Evolutionary conservation across 1,284 basidiomycete genomes (phyloP), one percentile per base, ranked within the genome.

Genomic region (Moesziomyces sp.): DNA sequence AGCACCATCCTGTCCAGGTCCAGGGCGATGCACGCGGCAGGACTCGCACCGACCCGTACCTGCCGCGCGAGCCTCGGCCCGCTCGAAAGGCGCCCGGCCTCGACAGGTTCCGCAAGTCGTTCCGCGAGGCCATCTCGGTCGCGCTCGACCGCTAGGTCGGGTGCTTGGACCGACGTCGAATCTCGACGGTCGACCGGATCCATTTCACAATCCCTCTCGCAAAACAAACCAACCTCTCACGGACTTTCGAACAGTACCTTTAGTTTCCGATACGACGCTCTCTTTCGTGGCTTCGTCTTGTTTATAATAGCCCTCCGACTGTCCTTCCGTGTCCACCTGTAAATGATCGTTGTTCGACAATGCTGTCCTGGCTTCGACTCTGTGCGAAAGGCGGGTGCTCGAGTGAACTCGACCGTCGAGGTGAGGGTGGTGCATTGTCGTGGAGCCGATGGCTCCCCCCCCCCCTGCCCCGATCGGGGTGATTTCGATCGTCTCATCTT

Each of bases 1-100:
- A 69, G 38, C 77, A 81, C 58, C 74, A 76, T 28, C 59, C 68
- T 5, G 60, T 81, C 44, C 81, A 81, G 49, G 64, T 82, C 40
- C 74, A 71, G 43, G 81, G 81, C 47, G 77, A 77, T 46, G 78
- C 77, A 14, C 58, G 50, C 8, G 80, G 79, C 26, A 75, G 65
- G 52, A 82, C 76, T n/a, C 53, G 80, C 26, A 66, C 50, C 43
- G 78, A 80, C 33, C 74, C 76, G 35, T 80, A 75, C 56, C 30
- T 80, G 23, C 78, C 78, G 13, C 58, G 74, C n/a, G 78, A 80
- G 46, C 72, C 78, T 21, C 35, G 67, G 0, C 71, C 74, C 6
- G 71, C 76, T 0, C 67, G 76, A 10, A 66, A 58, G 48, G 60
- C 70, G 11, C 68, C 76, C 8, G 68, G 64, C 19, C 47, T 80